phyloP scores from a whole-genome alignment of 2,329 filamentous ascomycete species.

The Bipolaris sorokiniana region DNA sequence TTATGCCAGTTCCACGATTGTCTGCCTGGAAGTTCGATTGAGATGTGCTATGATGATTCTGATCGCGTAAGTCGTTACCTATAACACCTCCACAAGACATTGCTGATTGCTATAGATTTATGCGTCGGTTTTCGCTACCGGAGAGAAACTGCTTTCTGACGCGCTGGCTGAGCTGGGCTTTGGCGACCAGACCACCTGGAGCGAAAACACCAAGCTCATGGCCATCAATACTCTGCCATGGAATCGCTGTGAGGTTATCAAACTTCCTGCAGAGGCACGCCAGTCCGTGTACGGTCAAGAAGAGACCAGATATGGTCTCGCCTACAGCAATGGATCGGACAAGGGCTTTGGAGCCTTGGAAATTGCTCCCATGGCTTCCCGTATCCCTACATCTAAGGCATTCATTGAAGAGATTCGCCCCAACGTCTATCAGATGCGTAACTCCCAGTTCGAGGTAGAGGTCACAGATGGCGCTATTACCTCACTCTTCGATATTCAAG shows the following conservation, averaged over 20 bases:
- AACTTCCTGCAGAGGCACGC: slow-evolving; percentile 56
- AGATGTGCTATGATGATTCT: slow-evolving; percentile 98
- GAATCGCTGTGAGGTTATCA: slow-evolving; percentile 76
- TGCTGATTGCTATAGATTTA: slow-evolving; percentile 64
- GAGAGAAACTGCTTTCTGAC: slow-evolving; percentile 72
- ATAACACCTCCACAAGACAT: neutral
- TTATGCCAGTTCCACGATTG: slow-evolving; percentile 99
- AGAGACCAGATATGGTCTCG: slow-evolving; percentile 44
- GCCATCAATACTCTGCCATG: slow-evolving; percentile 88
- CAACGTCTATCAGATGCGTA: slow-evolving; percentile 78
- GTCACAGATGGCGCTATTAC: slow-evolving; percentile 79
- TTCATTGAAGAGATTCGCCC: slow-evolving; percentile 59
- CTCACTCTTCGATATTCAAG: slow-evolving; percentile 77
- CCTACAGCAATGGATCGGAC: slow-evolving; percentile 47
- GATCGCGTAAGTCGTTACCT: slow-evolving; percentile 62
- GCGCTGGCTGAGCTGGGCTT: slow-evolving; percentile 72
- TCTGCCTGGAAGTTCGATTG: slow-evolving; percentile 90
- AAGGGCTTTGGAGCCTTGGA: slow-evolving; percentile 52
- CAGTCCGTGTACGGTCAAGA: slow-evolving; percentile 37
- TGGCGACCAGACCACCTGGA: slow-evolving; percentile 51
- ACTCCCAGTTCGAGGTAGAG: slow-evolving; percentile 74
- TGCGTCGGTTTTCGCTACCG: slow-evolving; percentile 78
- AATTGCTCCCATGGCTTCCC: slow-evolving; percentile 34
- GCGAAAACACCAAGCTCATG: slow-evolving; percentile 57
- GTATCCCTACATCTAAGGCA: slow-evolving; percentile 42